Percentiles rank a stretch among this genome's conserved stretches.
phyloP scores from a whole-genome alignment of 2,329 filamentous ascomycete genomes.

The Trichoderma asperellum region DNA sequence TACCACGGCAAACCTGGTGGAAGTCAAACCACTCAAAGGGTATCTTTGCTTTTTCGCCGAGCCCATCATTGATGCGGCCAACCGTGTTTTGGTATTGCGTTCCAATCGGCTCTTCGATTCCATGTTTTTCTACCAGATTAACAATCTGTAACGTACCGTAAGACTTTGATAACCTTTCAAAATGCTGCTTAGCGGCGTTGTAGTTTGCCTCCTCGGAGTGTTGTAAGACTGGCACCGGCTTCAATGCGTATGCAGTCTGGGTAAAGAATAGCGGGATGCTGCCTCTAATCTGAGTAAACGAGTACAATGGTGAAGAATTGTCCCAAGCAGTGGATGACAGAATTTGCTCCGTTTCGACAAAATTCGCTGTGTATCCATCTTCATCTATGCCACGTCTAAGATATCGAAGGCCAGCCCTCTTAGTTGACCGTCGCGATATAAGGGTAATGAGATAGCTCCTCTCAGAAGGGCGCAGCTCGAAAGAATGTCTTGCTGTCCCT shows the following conservation, averaged over 20 bases:
- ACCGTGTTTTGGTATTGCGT: constrained; percentile 74
- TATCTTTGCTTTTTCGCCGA: constrained; percentile 48
- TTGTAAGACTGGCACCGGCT: constrained; percentile 80
- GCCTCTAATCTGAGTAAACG: constrained; percentile 84
- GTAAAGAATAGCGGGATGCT: constrained; percentile 96
- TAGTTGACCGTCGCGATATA: constrained; percentile 85
- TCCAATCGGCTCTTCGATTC: constrained; percentile 78
- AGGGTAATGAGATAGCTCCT: constrained; percentile 78
- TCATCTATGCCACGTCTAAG: constrained; percentile 89
- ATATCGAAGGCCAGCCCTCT: constrained; percentile 87
- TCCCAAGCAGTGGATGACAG: constrained; percentile 73
- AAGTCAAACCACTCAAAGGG: constrained; percentile 97
- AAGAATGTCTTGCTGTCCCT: constrained; percentile 37
- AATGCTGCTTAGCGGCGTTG: constrained; percentile 77
- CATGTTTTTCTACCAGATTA: constrained; percentile 87
- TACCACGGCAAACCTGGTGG: constrained; percentile 86
- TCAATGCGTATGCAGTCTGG: constrained; percentile 90
- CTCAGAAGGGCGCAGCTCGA: constrained; percentile 54
- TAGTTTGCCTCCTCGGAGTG: constrained; percentile 81
- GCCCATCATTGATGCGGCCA: constrained; percentile 66
- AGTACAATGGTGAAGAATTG: constrained; percentile 66
- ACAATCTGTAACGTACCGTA: constrained; percentile 81
- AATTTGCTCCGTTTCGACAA: constrained; percentile 93
- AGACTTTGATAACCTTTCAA: constrained; percentile 65
- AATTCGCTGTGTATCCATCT: constrained; percentile 84